A percentile compares a stretch with the other conserved stretches of the same genome.
These are phyloP conservation scores for Usnea hakonensis DNA, from an alignment of 495 filamentous ascomycete genomes.

Conservation along the genomic window DNA sequence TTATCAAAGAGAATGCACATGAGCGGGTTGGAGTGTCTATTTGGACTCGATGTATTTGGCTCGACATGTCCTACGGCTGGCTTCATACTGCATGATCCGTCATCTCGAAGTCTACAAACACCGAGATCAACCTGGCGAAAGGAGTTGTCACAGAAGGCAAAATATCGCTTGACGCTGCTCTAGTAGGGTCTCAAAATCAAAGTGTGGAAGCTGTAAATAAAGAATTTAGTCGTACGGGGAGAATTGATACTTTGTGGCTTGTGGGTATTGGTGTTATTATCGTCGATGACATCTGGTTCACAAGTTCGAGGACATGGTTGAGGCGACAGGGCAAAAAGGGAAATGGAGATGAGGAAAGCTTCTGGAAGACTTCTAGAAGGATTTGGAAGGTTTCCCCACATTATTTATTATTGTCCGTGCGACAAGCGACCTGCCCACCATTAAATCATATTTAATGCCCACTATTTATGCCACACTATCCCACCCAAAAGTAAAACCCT, in stretches of 20 bases:
- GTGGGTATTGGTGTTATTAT: background rate
- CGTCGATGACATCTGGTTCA: too few relatives aligned
- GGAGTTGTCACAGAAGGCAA: background rate
- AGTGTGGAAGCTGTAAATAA: too few relatives aligned
- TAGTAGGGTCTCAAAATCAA: too few relatives aligned
- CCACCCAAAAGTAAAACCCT: too few relatives aligned
- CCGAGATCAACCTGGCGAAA: background rate
- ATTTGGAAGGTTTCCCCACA: constrained; percentile 19
- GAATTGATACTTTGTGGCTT: too few relatives aligned
- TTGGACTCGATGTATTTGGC: background rate
- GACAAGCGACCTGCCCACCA: constrained; percentile 16
- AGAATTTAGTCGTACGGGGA: too few relatives aligned
- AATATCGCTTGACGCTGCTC: background rate
- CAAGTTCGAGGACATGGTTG: too few relatives aligned
- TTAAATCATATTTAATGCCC: too few relatives aligned
- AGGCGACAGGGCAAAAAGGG: background rate
- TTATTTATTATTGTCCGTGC: constrained; percentile 17
- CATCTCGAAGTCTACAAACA: background rate
- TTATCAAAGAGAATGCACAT: background rate
- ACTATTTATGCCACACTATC: too few relatives aligned
- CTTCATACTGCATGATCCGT: background rate
- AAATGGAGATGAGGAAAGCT: constrained; percentile 2
- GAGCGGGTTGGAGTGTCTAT: background rate
- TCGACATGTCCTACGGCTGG: background rate
- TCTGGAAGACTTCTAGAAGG: constrained; percentile 21